Conservation (phyloP, 345 rosid genomes). For the thale cress (Arabidopsis thaliana) region DNA sequence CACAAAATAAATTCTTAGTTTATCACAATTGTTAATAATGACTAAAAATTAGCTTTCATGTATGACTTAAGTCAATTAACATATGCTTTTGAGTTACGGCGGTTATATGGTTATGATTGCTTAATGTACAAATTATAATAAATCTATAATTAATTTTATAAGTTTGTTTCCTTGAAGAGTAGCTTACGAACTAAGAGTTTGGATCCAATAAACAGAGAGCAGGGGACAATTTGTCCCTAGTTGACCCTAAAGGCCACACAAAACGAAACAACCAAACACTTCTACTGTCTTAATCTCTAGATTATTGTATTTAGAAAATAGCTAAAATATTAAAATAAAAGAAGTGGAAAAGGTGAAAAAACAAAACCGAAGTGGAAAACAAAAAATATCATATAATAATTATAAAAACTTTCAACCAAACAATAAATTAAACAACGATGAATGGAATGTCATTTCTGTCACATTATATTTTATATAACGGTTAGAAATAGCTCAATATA, state of each 20-base stretch:
- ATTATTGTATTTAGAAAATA: not conserved
- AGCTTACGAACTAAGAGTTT: conserved; percentile 28
- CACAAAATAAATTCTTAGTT: not conserved
- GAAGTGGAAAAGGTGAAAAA: conserved; percentile 5
- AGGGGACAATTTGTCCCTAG: conserved; percentile 37
- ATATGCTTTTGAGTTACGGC: conserved; percentile 5
- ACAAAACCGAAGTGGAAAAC: too few relatives aligned
- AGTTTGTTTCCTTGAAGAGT: conserved; percentile 10
- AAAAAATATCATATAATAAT: too few relatives aligned
- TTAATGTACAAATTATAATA: not conserved
- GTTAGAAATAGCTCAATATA: not conserved
- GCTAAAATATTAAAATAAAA: conserved; percentile 2
- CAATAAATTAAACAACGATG: too few relatives aligned
- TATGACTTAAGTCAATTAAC: not conserved
- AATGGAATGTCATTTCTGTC: too few relatives aligned
- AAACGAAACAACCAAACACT: conserved; percentile 30
- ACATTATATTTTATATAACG: too few relatives aligned
- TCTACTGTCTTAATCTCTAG: conserved; percentile 15
- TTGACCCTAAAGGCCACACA: conserved; percentile 37
- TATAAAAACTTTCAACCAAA: too few relatives aligned
- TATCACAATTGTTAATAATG: too few relatives aligned
- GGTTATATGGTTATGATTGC: conserved; percentile 8
- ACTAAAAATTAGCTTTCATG: not conserved
- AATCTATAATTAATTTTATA: not conserved
- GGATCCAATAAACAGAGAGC: conserved; percentile 35